phyloP scores from a whole-genome alignment of 192 early-diverging fungal genomes.

The Coemansia sp. region DNA sequence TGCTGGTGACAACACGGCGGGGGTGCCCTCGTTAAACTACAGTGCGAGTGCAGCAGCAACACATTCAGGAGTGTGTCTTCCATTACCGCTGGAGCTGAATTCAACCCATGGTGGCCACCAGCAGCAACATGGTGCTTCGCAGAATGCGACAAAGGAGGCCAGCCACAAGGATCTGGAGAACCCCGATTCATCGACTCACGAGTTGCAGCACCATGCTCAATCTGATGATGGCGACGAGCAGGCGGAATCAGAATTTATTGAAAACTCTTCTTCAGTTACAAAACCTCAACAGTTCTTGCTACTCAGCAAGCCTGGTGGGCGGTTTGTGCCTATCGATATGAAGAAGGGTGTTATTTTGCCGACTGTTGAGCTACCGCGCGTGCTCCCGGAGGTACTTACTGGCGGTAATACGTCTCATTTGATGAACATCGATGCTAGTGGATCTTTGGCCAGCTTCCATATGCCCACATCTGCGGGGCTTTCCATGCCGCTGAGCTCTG shows the following conservation, averaged over 20 bases:
- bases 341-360: constrained; percentile 31
- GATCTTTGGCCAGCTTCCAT: constrained; percentile 25
- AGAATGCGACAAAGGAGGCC: not conserved
- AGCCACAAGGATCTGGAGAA: not conserved
- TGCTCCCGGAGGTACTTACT: constrained; percentile 18
- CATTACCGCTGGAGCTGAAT: constrained; percentile 27
- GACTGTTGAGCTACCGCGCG: constrained; percentile 36
- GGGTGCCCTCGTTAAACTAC: not conserved
- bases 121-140: not conserved
- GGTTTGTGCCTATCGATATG: constrained; percentile 56
- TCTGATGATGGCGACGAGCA: not conserved
- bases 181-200: not conserved
- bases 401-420: constrained; percentile 45
- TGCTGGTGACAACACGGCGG: not conserved
- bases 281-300: constrained; percentile 39
- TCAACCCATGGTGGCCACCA: constrained; percentile 9
- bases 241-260: not conserved
- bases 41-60: constrained; percentile 8
- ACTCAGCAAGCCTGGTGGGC: constrained; percentile 53
- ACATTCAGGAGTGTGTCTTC: constrained; percentile 22
- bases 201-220: not conserved
- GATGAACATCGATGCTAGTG: constrained; percentile 47
- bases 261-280: not conserved
- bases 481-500: constrained; percentile 18
- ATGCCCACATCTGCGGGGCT: constrained; percentile 17